phyloP scores from a whole-genome alignment of 768 basidiomycete species.

The Suillus weaverae region DNA sequence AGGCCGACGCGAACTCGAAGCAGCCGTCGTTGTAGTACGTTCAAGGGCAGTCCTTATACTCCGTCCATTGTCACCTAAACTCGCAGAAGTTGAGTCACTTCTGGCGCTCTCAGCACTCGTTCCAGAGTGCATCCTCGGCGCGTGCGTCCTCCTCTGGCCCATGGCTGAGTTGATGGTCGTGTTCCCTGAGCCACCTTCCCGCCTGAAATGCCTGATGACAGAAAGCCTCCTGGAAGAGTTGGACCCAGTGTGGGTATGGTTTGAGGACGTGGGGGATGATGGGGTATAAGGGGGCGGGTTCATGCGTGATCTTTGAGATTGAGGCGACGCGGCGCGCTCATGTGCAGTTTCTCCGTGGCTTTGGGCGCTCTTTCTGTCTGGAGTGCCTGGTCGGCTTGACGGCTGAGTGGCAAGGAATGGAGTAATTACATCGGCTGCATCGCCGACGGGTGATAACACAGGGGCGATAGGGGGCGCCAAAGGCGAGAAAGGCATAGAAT shows the following conservation, averaged over 20 bases:
- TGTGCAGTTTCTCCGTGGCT: conserved; percentile 4
- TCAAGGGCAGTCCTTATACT: conserved; percentile 1
- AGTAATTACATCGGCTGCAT: conserved; percentile 22
- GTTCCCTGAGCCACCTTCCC: conserved; percentile 11
- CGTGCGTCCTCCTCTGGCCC: not conserved
- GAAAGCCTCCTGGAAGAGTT: not conserved
- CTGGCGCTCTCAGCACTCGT: not conserved
- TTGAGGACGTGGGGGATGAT: conserved; percentile 1
- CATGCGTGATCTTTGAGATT: conserved; percentile 18
- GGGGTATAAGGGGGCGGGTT: conserved; percentile 31
- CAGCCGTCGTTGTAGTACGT: conserved; percentile 3
- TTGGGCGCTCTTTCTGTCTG: conserved; percentile 10
- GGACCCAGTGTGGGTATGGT: not conserved
- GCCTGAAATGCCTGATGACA: conserved; percentile 5
- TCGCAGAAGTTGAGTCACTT: not conserved
- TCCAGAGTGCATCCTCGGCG: not conserved
- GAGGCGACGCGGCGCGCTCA: conserved; percentile 1
- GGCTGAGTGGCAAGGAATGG: conserved; percentile 22
- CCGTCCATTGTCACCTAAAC: conserved; percentile 1
- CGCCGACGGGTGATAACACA: conserved; percentile 7
- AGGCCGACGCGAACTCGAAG: conserved; percentile 2
- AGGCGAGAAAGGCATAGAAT: not conserved
- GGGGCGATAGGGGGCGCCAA: not conserved
- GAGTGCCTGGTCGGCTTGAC: not conserved
- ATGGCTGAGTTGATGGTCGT: conserved; percentile 13